Percentiles rank a stretch among this genome's conserved stretches.
phyloP scores from a whole-genome alignment of 768 basidiomycete genomes.

The Agrocybe praecox region DNA sequence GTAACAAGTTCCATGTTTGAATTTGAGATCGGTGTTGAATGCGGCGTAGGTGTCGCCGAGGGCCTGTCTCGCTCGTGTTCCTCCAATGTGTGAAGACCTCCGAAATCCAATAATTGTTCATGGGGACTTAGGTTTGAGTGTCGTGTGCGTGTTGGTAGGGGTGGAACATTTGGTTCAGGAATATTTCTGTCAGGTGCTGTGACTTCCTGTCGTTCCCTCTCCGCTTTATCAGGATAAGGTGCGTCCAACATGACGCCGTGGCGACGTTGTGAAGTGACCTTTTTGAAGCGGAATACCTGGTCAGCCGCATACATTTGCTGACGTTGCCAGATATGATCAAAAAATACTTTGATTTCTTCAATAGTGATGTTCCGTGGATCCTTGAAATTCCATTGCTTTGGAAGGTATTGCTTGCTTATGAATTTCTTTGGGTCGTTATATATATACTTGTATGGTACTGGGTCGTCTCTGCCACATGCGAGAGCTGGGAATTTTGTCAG shows the following conservation, averaged over 20 bases:
- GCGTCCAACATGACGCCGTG: background rate
- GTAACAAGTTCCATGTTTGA: no score
- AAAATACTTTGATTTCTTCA: background rate
- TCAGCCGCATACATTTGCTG: background rate
- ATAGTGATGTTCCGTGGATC: background rate
- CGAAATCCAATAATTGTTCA: no score
- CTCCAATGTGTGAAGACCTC: no score
- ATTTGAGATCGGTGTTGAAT: no score
- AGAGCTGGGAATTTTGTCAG: background rate
- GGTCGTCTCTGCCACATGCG: background rate
- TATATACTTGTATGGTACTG: background rate
- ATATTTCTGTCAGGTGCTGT: no score
- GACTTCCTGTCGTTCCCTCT: no score
- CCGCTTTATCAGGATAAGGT: background rate
- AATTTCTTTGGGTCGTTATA: background rate
- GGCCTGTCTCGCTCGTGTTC: no score
- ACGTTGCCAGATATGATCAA: background rate
- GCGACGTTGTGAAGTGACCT: background rate
- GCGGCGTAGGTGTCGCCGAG: no score
- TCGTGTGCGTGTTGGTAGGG: no score
- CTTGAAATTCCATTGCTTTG: background rate
- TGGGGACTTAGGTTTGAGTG: no score
- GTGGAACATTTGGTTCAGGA: no score
- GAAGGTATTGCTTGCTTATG: background rate
- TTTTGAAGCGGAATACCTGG: background rate